Conservation (phyloP, 1,139 yeast genomes). For the Hansenula sp. region DNA sequence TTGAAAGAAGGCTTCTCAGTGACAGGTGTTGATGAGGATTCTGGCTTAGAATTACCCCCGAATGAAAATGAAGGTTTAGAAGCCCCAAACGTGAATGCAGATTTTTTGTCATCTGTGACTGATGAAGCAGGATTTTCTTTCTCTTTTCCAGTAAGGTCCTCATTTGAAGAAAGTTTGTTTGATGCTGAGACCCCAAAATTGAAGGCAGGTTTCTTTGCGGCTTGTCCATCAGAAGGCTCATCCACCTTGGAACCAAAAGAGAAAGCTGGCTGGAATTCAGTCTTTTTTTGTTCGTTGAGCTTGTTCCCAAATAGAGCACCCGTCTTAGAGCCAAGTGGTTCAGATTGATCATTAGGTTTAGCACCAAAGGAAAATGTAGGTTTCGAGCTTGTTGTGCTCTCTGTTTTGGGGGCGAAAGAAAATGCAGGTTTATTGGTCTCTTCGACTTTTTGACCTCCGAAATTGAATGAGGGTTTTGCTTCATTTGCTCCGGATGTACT, state of each 20-base stretch:
- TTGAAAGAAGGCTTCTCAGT: background rate
- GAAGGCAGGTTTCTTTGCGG: background rate
- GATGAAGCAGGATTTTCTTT: background rate
- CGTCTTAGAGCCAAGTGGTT: too few species aligned
- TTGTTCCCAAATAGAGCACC: too few species aligned
- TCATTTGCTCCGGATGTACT: too few species aligned
- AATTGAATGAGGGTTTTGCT: slow-evolving; percentile 5
- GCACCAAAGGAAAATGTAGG: slow-evolving; percentile 7
- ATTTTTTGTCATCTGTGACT: slow-evolving; percentile 2
- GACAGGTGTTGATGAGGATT: background rate
- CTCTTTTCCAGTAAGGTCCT: too few species aligned
- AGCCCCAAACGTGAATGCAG: slow-evolving; percentile 4
- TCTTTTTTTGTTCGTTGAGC: background rate
- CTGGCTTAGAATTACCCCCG: background rate
- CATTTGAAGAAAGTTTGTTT: too few species aligned
- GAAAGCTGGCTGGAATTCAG: slow-evolving; percentile 8
- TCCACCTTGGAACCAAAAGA: slow-evolving; percentile 6
- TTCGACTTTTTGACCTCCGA: slow-evolving; percentile 1
- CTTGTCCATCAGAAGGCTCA: background rate
- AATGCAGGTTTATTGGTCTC: slow-evolving; percentile 8
- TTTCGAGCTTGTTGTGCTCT: slow-evolving; percentile 3
- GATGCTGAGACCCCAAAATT: slow-evolving; percentile 1
- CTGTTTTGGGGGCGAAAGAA: slow-evolving; percentile 10
- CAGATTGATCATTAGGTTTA: background rate
- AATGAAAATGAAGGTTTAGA: too few species aligned